A percentile compares a stretch with the other conserved stretches of the same genome.
phyloP scores from a whole-genome alignment of 305 asterid genomes.

The Ilex paraguariensis region DNA sequence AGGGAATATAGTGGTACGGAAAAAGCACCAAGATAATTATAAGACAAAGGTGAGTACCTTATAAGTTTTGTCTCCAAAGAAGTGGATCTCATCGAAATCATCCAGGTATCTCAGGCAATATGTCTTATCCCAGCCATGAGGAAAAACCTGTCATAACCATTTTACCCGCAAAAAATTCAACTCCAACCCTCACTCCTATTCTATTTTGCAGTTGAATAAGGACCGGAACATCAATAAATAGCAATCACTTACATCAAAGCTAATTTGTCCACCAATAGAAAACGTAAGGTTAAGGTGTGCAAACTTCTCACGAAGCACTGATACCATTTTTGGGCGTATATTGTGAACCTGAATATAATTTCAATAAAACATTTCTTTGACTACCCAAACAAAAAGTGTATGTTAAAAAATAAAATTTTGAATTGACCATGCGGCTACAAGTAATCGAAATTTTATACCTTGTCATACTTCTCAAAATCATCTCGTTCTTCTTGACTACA shows the following conservation, averaged over 20 bases:
- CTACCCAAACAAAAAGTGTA: not conserved
- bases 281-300: conserved; percentile 70
- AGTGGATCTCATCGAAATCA: conserved; percentile 78
- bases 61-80: conserved; percentile 95
- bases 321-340: conserved; percentile 82
- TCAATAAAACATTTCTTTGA: not conserved
- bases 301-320: conserved; percentile 75
- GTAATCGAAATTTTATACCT: conserved; percentile 39
- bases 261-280: conserved; percentile 95
- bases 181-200: not conserved
- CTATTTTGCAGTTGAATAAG: too few species aligned
- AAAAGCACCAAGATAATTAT: not conserved
- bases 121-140: conserved; percentile 97
- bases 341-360: conserved; percentile 62
- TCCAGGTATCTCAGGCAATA: conserved; percentile 83
- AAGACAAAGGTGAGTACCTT: conserved; percentile 42
- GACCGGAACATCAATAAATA: not conserved
- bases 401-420: not conserved
- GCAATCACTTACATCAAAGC: conserved; percentile 71
- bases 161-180: conserved; percentile 9
- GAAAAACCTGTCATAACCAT: conserved; percentile 64
- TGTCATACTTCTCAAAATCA: conserved; percentile 90
- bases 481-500: conserved; percentile 98
- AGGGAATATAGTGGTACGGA: not conserved
- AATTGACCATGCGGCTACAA: not conserved